These are phyloP conservation scores for Cystofilobasidium macerans DNA, from an alignment of 768 basidiomycete genomes.

Conservation along the genomic window DNA sequence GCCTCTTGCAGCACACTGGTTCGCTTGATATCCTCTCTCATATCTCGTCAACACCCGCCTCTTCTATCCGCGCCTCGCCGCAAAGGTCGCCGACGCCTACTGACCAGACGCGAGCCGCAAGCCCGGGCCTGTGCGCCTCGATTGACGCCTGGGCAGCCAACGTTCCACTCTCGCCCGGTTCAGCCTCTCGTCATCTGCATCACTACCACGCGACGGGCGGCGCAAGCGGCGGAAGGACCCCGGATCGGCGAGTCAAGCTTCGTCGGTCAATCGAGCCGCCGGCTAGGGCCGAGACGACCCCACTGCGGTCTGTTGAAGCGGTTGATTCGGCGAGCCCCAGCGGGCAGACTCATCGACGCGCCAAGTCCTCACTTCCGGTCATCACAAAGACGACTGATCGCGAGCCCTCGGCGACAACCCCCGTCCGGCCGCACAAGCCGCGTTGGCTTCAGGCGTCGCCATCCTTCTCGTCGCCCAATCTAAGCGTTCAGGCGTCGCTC, in stretches of 20 bases:
- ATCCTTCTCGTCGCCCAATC: slow-evolving; percentile 3
- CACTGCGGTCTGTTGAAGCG: not conserved
- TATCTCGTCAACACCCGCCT: not conserved
- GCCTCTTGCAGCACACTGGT: too few relatives aligned
- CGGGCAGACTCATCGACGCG: not conserved
- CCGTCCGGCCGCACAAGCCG: not conserved
- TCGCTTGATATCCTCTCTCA: too few relatives aligned
- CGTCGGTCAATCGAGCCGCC: not conserved
- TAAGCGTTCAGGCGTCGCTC: not conserved
- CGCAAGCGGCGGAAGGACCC: not conserved
- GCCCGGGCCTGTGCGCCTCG: not conserved
- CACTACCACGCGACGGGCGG: not conserved
- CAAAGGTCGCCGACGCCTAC: not conserved
- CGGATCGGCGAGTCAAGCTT: not conserved
- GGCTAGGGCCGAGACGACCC: not conserved
- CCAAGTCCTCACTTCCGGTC: not conserved
- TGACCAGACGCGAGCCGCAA: not conserved
- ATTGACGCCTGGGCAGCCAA: not conserved
- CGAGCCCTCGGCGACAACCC: not conserved
- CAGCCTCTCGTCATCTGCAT: not conserved
- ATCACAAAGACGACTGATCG: not conserved
- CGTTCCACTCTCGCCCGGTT: not conserved
- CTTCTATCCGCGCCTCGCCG: not conserved
- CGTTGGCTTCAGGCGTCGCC: slow-evolving; percentile 2
- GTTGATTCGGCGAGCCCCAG: too few relatives aligned